These are phyloP conservation scores for Phytomonas sp. DNA, from an alignment of 208 protist species.

Conservation along the genomic window DNA sequence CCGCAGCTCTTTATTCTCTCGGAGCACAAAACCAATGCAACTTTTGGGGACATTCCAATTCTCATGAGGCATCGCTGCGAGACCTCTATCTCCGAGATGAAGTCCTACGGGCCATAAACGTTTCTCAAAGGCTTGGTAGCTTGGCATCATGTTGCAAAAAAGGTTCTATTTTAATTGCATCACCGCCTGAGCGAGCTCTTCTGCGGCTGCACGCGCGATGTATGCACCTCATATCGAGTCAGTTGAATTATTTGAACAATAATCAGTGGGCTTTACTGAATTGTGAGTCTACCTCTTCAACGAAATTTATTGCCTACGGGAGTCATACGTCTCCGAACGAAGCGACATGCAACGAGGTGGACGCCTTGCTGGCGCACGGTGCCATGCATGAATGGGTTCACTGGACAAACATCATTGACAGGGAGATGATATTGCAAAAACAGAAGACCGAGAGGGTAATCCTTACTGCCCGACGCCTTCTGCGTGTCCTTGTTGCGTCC, in stretches of 20 bases:
- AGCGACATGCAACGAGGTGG: slow-evolving; percentile 18
- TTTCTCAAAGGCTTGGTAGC: slow-evolving; percentile 11
- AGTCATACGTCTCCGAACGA: slow-evolving; percentile 22
- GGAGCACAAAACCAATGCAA: slow-evolving; percentile 18
- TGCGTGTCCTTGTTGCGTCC: slow-evolving; percentile 22
- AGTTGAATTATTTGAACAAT: slow-evolving; percentile 27
- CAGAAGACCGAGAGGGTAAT: not conserved
- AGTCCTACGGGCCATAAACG: slow-evolving; percentile 22
- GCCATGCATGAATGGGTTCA: slow-evolving; percentile 39
- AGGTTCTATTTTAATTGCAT: slow-evolving; percentile 13
- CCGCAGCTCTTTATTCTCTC: slow-evolving; percentile 32
- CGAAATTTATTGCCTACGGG: slow-evolving; percentile 24
- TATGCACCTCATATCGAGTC: slow-evolving; percentile 21
- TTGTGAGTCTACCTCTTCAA: slow-evolving; percentile 6
- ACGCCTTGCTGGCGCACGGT: slow-evolving; percentile 42
- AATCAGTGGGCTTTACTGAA: slow-evolving; percentile 36
- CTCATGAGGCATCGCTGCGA: slow-evolving; percentile 22
- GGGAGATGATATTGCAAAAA: slow-evolving; percentile 2
- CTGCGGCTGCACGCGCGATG: slow-evolving; percentile 25
- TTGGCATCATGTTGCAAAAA: slow-evolving; percentile 17
- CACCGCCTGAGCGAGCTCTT: slow-evolving; percentile 15
- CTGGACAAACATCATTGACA: slow-evolving; percentile 24
- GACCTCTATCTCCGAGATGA: slow-evolving; percentile 22
- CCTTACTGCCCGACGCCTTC: slow-evolving; percentile 6
- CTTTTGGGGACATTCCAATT: slow-evolving; percentile 18